Evolutionary conservation across 495 filamentous ascomycete species (phyloP), one percentile per base, ranked within the genome.

Genomic region (Lepraria neglecta): DNA sequence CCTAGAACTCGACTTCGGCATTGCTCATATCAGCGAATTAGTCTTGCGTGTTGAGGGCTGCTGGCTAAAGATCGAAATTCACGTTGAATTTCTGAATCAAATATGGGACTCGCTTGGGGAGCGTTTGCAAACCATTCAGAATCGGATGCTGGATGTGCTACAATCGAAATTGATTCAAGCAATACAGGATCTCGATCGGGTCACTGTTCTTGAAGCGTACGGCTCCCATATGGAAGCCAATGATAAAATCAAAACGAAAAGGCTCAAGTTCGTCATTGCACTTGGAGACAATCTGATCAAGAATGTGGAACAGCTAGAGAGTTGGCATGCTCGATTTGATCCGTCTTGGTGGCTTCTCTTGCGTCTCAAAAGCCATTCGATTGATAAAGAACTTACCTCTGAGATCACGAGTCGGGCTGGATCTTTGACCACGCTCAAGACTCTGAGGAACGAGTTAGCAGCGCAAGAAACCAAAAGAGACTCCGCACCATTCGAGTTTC

Each of bases 51-150:
- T 54, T 28, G 51, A 54, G 31, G 5, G 31, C 31, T 54, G 51
- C 28, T 54, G 51, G 51, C n/a, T 54, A 6, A 54, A n/a, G 28
- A 12, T 31, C 15, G 51, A 54, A 35, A 54, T n/a, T 30, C 51
- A 54, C 2, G 17, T 54, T 54, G 51, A 54, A 4, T 54, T 6
- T 6, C 28, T 54, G 51, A 35, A 54, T 2, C 17, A 6, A 35
- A 54, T 17, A 2, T 30, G 24, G 24, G 15, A 30, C 33, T 35
- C 33, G 10, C 10, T 6, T 35, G 33, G 10, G 10, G 33, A 35
- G 33, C 3, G 33, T 35, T 54, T 54, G 7, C 3, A 35, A 28
- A 31, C 6, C 17, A n/a, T 19, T 31, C 51, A 54, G 28, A 35
- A 17, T 6, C 6, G 31, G 0, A 28, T 54, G 17, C 28, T 54